Conservation (phyloP, 108 stramenopile genomes). For the Thalassiosira profunda region DNA sequence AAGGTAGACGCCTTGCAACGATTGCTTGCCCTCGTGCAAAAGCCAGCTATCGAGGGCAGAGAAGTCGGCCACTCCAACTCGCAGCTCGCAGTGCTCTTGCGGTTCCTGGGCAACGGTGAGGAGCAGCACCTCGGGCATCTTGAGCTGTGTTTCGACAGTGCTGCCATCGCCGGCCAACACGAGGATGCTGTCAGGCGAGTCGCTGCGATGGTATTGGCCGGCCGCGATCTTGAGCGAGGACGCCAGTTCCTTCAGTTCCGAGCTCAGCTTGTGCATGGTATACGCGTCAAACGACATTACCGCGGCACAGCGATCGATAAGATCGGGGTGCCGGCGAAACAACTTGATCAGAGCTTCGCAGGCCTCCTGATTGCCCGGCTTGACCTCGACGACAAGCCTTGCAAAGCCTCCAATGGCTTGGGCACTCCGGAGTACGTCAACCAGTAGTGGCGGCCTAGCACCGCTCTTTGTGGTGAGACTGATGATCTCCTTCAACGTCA, state of each 20-base stretch:
- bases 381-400: constrained; percentile 75
- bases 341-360: constrained; percentile 67
- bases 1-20: constrained; percentile 77
- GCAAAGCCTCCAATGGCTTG: constrained; percentile 62
- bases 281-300: constrained; percentile 83
- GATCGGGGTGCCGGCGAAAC: constrained; percentile 66
- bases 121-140: constrained; percentile 60
- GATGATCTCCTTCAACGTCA: constrained; percentile 78
- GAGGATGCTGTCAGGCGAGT: constrained; percentile 12
- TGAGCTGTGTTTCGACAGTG: neutral
- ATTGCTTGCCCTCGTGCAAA: constrained; percentile 33
- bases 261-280: constrained; percentile 68
- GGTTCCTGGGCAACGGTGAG: constrained; percentile 64
- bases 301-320: constrained; percentile 58
- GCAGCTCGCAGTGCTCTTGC: constrained; percentile 50
- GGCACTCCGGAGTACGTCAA: constrained; percentile 74
- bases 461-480: constrained; percentile 69
- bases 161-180: neutral
- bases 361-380: constrained; percentile 76
- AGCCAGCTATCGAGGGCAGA: constrained; percentile 65
- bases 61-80: constrained; percentile 54
- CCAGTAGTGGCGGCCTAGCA: constrained; percentile 67
- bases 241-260: constrained; percentile 45
- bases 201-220: neutral
- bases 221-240: constrained; percentile 1